These are phyloP conservation scores for Ballota nigra DNA, from an alignment of 257 asterid species.

Conservation along the genomic window DNA sequence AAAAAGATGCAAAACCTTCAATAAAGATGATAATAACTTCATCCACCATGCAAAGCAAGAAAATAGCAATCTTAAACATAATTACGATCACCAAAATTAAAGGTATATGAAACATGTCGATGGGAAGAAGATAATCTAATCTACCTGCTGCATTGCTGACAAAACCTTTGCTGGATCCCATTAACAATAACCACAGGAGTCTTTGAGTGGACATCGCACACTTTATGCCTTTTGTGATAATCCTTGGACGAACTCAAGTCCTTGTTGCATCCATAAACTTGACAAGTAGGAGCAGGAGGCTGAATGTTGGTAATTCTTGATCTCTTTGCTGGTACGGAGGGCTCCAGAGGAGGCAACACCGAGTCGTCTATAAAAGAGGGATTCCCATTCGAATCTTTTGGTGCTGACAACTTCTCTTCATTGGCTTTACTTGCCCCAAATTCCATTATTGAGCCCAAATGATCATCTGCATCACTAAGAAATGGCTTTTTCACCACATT, in stretches of 20 bases:
- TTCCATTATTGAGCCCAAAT: slow-evolving; percentile 18
- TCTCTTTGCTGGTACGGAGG: slow-evolving; percentile 37
- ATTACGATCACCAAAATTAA: neutral
- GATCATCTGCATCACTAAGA: neutral
- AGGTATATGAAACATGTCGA: neutral
- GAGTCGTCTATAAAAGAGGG: slow-evolving; percentile 19
- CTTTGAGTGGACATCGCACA: slow-evolving; percentile 70
- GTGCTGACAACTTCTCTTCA: slow-evolving; percentile 11
- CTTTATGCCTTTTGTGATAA: slow-evolving; percentile 73
- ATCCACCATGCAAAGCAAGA: neutral
- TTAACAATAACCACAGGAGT: slow-evolving; percentile 60
- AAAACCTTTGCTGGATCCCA: slow-evolving; percentile 64
- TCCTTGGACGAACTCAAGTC: slow-evolving; percentile 66
- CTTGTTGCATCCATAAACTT: slow-evolving; percentile 63
- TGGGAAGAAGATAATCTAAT: neutral
- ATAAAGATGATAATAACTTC: neutral
- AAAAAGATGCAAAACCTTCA: neutral
- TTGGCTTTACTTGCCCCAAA: slow-evolving; percentile 15
- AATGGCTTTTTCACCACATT: neutral
- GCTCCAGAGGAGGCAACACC: slow-evolving; percentile 27
- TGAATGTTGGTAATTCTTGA: slow-evolving; percentile 29
- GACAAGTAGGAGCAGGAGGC: slow-evolving; percentile 48
- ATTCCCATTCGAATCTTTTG: slow-evolving; percentile 23
- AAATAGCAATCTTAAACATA: neutral
- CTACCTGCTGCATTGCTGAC: slow-evolving; percentile 90